phyloP scores from a whole-genome alignment of 108 stramenopile genomes.

The Nitzschia inconspicua region DNA sequence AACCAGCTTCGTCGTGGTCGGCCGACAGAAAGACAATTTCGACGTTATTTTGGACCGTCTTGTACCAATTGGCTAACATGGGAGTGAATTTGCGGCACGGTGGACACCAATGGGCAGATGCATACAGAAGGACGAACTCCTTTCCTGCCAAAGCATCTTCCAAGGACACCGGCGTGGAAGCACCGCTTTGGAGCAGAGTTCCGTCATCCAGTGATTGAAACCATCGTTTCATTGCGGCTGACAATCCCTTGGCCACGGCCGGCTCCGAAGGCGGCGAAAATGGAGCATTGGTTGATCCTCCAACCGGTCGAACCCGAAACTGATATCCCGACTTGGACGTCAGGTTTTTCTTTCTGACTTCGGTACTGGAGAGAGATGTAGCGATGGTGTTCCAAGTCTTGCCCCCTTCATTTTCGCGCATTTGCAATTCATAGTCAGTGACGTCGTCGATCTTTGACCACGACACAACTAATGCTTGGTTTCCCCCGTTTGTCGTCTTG shows the following conservation, averaged over 20 bases:
- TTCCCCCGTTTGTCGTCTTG: slow-evolving; percentile 28
- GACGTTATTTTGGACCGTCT: slow-evolving; percentile 22
- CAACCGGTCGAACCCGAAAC: slow-evolving; percentile 70
- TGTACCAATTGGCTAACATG: slow-evolving; percentile 76
- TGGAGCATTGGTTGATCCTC: slow-evolving; percentile 10
- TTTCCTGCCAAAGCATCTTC: slow-evolving; percentile 59
- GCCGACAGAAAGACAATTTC: slow-evolving; percentile 86
- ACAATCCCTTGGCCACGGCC: slow-evolving; percentile 34
- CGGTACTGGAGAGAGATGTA: slow-evolving; percentile 43
- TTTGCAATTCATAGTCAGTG: slow-evolving; percentile 63
- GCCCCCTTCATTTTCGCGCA: slow-evolving; percentile 69
- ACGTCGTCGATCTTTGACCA: slow-evolving; percentile 34
- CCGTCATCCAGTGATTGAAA: slow-evolving; percentile 52
- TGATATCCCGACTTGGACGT: slow-evolving; percentile 61
- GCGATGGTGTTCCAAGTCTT: slow-evolving; percentile 67
- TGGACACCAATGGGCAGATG: slow-evolving; percentile 71
- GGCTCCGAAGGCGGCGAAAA: slow-evolving; percentile 65
- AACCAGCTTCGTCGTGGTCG: slow-evolving; percentile 76
- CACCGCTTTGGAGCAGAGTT: slow-evolving; percentile 39
- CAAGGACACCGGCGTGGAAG: slow-evolving; percentile 34
- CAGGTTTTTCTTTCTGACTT: slow-evolving; percentile 76
- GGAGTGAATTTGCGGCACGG: slow-evolving; percentile 92
- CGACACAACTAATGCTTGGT: slow-evolving; percentile 50
- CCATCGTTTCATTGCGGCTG: slow-evolving; percentile 37
- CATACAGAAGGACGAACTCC: slow-evolving; percentile 76